Evolutionary conservation across 2,329 filamentous ascomycete genomes (phyloP).

Genomic region (Colletotrichum gloeosporioides): DNA sequence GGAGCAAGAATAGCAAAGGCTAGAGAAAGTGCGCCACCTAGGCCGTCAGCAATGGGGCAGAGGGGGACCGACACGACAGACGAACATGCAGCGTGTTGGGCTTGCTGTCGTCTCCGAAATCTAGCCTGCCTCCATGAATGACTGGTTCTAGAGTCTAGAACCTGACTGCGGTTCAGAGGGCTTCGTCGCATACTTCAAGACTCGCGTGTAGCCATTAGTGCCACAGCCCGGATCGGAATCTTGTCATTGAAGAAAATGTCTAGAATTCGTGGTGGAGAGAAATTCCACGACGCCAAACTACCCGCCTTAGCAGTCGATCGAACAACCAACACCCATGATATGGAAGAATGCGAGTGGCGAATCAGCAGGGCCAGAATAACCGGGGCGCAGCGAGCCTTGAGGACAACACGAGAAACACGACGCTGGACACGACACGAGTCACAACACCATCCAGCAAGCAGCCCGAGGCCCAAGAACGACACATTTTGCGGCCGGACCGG

Average conservation of each 20-base stretch:
- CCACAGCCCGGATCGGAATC: neutral
- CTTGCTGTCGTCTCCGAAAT: neutral
- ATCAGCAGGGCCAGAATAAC: neutral
- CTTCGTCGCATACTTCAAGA: neutral
- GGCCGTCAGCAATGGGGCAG: neutral
- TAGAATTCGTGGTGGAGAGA: neutral
- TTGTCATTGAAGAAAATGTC: neutral
- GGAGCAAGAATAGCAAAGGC: neutral
- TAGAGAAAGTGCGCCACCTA: neutral
- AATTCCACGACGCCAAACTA: neutral
- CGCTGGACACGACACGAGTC: neutral
- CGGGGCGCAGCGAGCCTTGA: neutral
- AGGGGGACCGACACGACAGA: neutral
- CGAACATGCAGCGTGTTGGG: neutral
- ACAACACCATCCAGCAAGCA: neutral
- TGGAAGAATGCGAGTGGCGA: neutral
- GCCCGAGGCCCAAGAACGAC: neutral
- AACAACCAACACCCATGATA: neutral
- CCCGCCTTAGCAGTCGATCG: neutral
- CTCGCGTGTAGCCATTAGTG: neutral
- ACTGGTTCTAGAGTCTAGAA: neutral
- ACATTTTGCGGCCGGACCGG: neutral
- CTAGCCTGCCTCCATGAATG: neutral
- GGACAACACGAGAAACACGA: neutral
- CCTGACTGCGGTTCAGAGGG: neutral